Evolutionary conservation across 1,139 yeast genomes (phyloP), one percentile per base, ranked within the genome.

Genomic region (Saccharomyces hybrid): DNA sequence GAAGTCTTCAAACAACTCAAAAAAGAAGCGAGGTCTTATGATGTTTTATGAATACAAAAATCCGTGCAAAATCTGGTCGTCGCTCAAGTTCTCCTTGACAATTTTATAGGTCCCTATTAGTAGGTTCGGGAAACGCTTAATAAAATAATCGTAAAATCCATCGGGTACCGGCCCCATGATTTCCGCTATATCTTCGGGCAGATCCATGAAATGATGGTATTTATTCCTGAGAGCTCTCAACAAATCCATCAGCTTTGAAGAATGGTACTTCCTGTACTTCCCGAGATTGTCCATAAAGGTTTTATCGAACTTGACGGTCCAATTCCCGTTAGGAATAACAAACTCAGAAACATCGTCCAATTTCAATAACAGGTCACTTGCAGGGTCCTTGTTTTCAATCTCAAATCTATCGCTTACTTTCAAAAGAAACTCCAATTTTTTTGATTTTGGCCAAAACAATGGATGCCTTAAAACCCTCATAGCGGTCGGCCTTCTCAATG

Each of bases 321-420:
- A 95, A 61, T 95, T 86, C 0, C 78, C 78, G 9, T 79, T 76
- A 32, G 80, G 81, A 31, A 90, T 82, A 0, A 83, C 82, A 4
- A 68, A 67, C 0, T 63, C 57, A 0, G 93, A 82, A 27, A 75
- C 72, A 1, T 69, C 65, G 66, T 93, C 98, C 20, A 93, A 73
- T 56, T 75, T 72, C 26, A 77, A 63, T 30, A 93, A 72, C 31
- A 88, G 69, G 1, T 75, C 80, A 59, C 91, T 84, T 11, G 96
- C 93, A 14, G 96, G 96, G 58, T 89, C 97, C 56, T 97, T 78
- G 61, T 82, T 79, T 66, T 91, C 97, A 52, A 86, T 75, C 65
- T 93, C 99, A 68, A 90, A 87, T 57, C 98, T 75, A 68, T 93
- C 99, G 60, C 97, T 88, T 2, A 88, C 93, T 63, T 86, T 86